These are phyloP conservation scores for Zygoascus biomembranicola DNA, from an alignment of 805 yeast genomes.

Conservation along the genomic window DNA sequence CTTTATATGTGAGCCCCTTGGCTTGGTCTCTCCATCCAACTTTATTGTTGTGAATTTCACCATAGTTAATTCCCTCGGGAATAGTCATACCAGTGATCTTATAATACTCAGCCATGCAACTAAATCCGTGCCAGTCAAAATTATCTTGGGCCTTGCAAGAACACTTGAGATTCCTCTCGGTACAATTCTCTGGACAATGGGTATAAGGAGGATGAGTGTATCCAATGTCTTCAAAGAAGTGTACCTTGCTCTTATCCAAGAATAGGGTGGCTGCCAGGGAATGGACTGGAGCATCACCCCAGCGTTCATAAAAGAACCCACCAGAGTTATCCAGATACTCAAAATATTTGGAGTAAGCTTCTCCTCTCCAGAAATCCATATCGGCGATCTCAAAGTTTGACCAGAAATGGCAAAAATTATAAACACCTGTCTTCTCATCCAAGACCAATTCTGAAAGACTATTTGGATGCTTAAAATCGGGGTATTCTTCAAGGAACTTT, in stretches of 20 bases:
- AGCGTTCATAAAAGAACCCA: constrained; percentile 90
- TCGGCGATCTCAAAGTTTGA: constrained; percentile 80
- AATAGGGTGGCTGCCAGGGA: constrained; percentile 80
- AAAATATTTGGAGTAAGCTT: constrained; percentile 64
- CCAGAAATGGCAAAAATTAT: constrained; percentile 86
- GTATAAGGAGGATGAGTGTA: constrained; percentile 75
- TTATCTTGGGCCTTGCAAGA: constrained; percentile 35
- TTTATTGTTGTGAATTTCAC: constrained; percentile 25
- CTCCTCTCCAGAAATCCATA: constrained; percentile 64
- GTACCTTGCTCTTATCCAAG: constrained; percentile 59
- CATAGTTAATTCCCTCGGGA: constrained; percentile 7
- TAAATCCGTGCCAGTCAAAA: constrained; percentile 31
- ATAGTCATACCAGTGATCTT: constrained; percentile 20
- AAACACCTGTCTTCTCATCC: constrained; percentile 49
- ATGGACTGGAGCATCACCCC: constrained; percentile 95
- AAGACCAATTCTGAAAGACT: constrained; percentile 65
- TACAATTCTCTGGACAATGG: constrained; percentile 59
- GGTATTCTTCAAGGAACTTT: constrained; percentile 50
- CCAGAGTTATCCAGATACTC: constrained; percentile 70
- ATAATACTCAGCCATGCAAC: constrained; percentile 29
- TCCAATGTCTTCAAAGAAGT: constrained; percentile 79
- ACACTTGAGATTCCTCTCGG: constrained; percentile 42
- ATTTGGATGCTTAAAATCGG: constrained; percentile 49
- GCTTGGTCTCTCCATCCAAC: background rate
- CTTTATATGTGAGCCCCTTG: background rate